Base-by-base conservation (phyloP, 495 filamentous ascomycete species). In the Hypomontagnella monticulosa region DNA sequence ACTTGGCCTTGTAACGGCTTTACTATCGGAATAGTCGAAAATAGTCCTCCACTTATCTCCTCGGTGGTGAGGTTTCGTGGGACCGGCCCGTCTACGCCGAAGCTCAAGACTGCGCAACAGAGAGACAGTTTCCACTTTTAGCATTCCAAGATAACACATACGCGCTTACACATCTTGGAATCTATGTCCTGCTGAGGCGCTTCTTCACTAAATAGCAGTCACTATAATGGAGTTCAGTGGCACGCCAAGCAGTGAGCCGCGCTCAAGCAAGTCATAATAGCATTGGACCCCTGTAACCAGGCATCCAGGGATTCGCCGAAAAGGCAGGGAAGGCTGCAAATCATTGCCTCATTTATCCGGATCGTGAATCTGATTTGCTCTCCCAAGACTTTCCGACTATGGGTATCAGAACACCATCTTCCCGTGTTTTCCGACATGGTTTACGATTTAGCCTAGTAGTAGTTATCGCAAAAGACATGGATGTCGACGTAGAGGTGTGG, bases 71-170 rank as follows among this genome's bases (percentile, higher is more conserved):
- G n/a, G 11, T 37, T 42, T 44, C 61, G 61, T 40, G 46, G 30
- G 23, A 33, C 19, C 61, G 61, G 61, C 48, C 61, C 61, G 61
- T 44, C 61, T 20, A 52, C 14, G 38, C 61, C 61, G 61, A 57
- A 55, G 33, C 11, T 4, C 19, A 16, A 27, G 23, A 40, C 50
- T 16, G 11, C 10, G 10, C 32, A 10, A 38, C 15, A 33, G 27
- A 11, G 23, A 46, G 15, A 23, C 51, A 42, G 60, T 19, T 57
- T 57, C 42, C 19, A 10, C 20, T 14, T 27, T 27, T 27, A 27
- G 23, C 23, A 27, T 27, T 6, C 6, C 15, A 41, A 54, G 6
- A 8, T 54, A 34, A 10, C 23, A 27, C 23, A n/a, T n/a, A n/a
- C 18, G 44, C 27, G 14, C 3, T 58, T 18, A 12, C 20, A 27